A percentile compares a stretch with the other conserved stretches of the same genome.
These are phyloP conservation scores for Dendryphion nanum DNA, from an alignment of 2,329 filamentous ascomycete genomes.

Conservation along the genomic window DNA sequence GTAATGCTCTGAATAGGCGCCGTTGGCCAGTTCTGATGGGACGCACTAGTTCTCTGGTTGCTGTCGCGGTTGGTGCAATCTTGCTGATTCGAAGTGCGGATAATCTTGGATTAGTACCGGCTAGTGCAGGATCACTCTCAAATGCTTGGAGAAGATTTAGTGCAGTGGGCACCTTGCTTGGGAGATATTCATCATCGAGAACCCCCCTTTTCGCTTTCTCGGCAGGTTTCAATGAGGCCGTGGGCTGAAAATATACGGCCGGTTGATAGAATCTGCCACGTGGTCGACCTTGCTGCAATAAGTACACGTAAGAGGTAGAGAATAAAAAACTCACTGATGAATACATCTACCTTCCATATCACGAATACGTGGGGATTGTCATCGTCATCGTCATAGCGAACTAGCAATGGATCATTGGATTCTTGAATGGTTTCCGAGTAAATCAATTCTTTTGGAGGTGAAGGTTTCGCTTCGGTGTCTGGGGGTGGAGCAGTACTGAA, in stretches of 20 bases:
- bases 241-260: conserved; percentile 61
- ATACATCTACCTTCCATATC: conserved; percentile 40
- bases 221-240: conserved; percentile 55
- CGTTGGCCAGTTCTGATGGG: conserved; percentile 65
- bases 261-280: conserved; percentile 66
- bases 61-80: conserved; percentile 66
- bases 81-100: conserved; percentile 73
- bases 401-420: conserved; percentile 28
- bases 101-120: conserved; percentile 62
- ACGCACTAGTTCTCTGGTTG: conserved; percentile 58
- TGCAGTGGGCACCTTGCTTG: conserved; percentile 66
- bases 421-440: conserved; percentile 47
- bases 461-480: conserved; percentile 38
- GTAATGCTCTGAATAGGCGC: conserved; percentile 63
- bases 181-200: conserved; percentile 62
- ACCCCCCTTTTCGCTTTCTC: conserved; percentile 44
- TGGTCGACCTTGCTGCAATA: conserved; percentile 34
- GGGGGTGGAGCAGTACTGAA: conserved; percentile 48
- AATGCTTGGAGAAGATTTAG: conserved; percentile 78
- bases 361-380: conserved; percentile 30
- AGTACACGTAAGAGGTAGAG: conserved; percentile 1
- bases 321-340: conserved; percentile 28
- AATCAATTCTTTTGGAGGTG: conserved; percentile 55
- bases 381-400: conserved; percentile 25
- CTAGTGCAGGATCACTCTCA: conserved; percentile 61